Base-by-base conservation (phyloP, 2,329 filamentous ascomycete species). In the Hypoxylon sp. region DNA sequence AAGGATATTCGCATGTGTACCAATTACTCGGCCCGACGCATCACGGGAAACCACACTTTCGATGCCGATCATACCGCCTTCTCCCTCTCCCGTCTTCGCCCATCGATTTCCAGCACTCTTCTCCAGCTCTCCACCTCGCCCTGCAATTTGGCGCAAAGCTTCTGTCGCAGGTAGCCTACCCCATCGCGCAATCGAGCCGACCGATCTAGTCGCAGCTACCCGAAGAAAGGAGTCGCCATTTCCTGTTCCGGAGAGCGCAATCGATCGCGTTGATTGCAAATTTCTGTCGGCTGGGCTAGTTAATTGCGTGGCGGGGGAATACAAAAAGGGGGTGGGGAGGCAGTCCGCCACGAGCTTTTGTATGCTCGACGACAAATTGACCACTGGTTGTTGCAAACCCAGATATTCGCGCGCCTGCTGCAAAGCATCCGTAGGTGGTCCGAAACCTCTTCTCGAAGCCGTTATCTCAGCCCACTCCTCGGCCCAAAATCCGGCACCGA, bases 181-280 rank as follows among this genome's bases (percentile, higher is more conserved):
- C 71, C 89, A 94, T 8, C 87, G 80, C 12, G 87, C 85, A 59
- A 92, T 87, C 1, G 90, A 84, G 1, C 83, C 87, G 0, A 87
- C 84, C 0, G 89, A 92, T 21, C 89, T 83, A 0, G 81, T 83
- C 1, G 91, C 91, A 9, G 78, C 81, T 2, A 84, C 75, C 3
- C 90, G 84, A 11, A 96, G 77, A 68, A 96, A 96, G 0, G 89
- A 90, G 71, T 96, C 91, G 0, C 92, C 91, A 62, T 96, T 96
- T 0, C 91, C 92, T 0, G 91, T 93, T 0, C 90, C 89, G 0
- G 89, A 93, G 7, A 90, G 74, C 0, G 79, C 89, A 5, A 80
- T 65, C 0, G 78, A 75, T 4, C 66, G 82, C 0, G 70, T 76
- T 4, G 70, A 73, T 2, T 47, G 51, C 23, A 46, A 5, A 59